phyloP scores from a whole-genome alignment of 129 eudicot genomes.

The Smallanthus sonchifolius region DNA sequence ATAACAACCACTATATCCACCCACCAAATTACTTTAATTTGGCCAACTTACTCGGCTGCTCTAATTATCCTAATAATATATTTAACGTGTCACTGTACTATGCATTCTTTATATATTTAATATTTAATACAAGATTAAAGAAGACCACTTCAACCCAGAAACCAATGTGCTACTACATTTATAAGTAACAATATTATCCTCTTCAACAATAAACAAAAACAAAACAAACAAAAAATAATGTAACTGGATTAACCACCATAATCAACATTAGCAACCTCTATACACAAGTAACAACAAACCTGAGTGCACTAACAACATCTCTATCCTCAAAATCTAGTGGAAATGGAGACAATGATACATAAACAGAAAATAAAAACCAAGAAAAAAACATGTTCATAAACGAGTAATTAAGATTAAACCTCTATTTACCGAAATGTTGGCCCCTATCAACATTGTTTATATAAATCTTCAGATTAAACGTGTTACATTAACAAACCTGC shows the following conservation, averaged over 20 bases:
- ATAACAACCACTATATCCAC: neutral
- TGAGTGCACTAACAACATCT: neutral
- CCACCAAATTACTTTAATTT: neutral
- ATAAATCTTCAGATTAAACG: slow-evolving; percentile 9
- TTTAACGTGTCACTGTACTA: too few relatives aligned
- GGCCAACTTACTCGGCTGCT: neutral
- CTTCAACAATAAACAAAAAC: neutral
- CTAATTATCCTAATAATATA: neutral
- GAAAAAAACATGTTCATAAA: slow-evolving; percentile 2
- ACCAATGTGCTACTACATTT: too few relatives aligned
- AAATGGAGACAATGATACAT: slow-evolving; percentile 4
- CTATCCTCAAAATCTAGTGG: neutral
- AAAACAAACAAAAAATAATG: neutral
- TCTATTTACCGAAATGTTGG: slow-evolving; percentile 22
- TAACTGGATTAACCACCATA: neutral
- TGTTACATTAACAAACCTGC: neutral
- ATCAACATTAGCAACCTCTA: neutral
- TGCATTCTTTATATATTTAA: too few relatives aligned
- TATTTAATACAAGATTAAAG: too few relatives aligned
- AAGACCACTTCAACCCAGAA: too few relatives aligned
- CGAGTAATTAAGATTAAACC: slow-evolving; percentile 3
- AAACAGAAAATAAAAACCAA: neutral
- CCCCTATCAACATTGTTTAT: slow-evolving; percentile 20
- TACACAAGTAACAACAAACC: neutral
- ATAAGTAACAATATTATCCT: neutral